Evolutionary conservation across 805 yeast genomes (phyloP).

Genomic region (Middelhovenomyces tepae): DNA sequence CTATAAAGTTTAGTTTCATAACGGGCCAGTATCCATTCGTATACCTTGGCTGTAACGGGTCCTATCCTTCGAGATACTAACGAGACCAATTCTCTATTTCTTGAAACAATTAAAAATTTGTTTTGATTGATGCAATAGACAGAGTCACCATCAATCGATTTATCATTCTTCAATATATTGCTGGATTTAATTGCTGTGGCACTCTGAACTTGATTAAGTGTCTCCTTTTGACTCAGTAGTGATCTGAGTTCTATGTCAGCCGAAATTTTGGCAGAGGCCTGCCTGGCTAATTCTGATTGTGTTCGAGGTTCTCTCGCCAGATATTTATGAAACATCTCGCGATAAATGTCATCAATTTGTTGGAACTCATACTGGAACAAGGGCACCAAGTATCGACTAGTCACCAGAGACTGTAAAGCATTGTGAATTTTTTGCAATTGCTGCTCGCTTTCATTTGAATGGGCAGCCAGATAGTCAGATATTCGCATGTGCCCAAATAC

Average conservation of each 20-base stretch:
- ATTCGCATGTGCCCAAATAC: conserved; percentile 58
- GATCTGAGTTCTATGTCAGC: conserved; percentile 30
- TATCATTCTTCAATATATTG: not conserved
- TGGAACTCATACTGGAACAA: conserved; percentile 31
- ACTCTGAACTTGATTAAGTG: conserved; percentile 12
- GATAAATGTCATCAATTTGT: conserved; percentile 24
- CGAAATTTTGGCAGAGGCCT: conserved; percentile 52
- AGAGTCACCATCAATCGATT: conserved; percentile 14
- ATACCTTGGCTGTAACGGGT: conserved; percentile 53
- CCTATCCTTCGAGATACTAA: conserved; percentile 67
- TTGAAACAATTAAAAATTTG: conserved; percentile 56
- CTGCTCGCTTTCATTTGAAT: conserved; percentile 6
- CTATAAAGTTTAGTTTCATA: conserved; percentile 44
- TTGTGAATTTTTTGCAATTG: conserved; percentile 23
- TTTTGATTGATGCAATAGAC: conserved; percentile 55
- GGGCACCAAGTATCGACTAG: conserved; percentile 44
- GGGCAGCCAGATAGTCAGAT: conserved; percentile 36
- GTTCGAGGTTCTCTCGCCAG: conserved; percentile 11
- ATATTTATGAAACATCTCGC: conserved; percentile 15
- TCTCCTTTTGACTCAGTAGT: conserved; percentile 14
- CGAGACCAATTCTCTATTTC: conserved; percentile 55
- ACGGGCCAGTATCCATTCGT: conserved; percentile 44
- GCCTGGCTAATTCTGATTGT: conserved; percentile 46
- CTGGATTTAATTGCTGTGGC: conserved; percentile 9
- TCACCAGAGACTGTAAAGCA: conserved; percentile 38